phyloP scores from a whole-genome alignment of 2,329 filamentous ascomycete genomes.

The Magnaporthiopsis poae region DNA sequence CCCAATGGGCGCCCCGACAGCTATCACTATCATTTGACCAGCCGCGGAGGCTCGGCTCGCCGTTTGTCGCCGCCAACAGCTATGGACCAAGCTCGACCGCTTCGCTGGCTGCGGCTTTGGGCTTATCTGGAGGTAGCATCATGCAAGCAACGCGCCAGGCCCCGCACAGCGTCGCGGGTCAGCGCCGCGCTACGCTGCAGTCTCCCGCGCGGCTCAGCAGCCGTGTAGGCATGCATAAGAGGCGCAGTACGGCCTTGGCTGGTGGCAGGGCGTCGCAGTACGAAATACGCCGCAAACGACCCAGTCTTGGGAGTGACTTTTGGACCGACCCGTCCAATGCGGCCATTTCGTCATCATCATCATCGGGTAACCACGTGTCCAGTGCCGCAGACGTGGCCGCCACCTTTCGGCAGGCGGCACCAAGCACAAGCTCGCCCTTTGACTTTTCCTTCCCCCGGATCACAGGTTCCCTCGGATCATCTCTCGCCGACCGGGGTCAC shows the following conservation, averaged over 20 bases:
- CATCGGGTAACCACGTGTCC: constrained; percentile 8
- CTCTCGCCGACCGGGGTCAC: neutral
- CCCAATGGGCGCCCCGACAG: neutral
- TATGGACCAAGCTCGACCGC: constrained; percentile 53
- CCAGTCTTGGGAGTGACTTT: constrained; percentile 44
- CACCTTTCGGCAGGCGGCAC: constrained; percentile 11
- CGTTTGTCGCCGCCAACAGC: constrained; percentile 44
- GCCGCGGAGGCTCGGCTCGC: constrained; percentile 27
- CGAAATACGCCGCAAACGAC: constrained; percentile 27
- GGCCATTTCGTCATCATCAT: constrained; percentile 3
- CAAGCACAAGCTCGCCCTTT: neutral
- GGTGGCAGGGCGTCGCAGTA: constrained; percentile 26
- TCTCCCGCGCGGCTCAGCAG: constrained; percentile 43
- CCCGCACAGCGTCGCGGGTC: constrained; percentile 39
- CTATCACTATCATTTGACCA: neutral
- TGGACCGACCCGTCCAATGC: constrained; percentile 35
- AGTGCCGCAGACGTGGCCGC: neutral
- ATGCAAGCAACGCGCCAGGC: constrained; percentile 25
- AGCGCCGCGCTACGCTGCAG: constrained; percentile 33
- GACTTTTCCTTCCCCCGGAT: constrained; percentile 32
- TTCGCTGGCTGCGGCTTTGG: constrained; percentile 32
- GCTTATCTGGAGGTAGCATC: constrained; percentile 18
- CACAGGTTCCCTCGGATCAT: constrained; percentile 16
- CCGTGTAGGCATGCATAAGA: constrained; percentile 40
- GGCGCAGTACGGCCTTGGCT: constrained; percentile 31